Evolutionary conservation across 768 basidiomycete species (phyloP), one percentile per base, ranked within the genome.

Genomic region (Boletus sp.): DNA sequence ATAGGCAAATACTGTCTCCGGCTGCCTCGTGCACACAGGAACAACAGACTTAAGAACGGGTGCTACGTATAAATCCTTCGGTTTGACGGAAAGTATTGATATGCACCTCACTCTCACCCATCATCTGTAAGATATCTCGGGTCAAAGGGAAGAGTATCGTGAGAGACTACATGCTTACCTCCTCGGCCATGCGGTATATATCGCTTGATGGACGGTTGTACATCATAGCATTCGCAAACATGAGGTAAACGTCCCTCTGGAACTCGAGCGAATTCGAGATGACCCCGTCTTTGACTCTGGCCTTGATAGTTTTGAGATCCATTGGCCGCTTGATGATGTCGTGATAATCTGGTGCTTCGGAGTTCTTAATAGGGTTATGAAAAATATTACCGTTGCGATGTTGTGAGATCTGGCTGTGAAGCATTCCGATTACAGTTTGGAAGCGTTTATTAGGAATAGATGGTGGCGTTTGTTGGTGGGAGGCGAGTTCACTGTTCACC

Each of bases 141-240:
- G 40, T 48, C 34, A 54, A 53, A 10, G 19, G 8, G 21, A 49
- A 47, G 47, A 48, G 7, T 41, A 44, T 37, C 49, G n/a, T 47
- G n/a, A 15, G 29, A 23, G 33, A 41, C 19, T 19, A 55, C 33
- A 30, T 52, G 40, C 87, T 71, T 66, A 94, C 93, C 77, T 94
- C 91, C 67, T 92, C 85, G 7, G 95, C 91, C 90, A 95, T 96
- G 49, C 77, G 78, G 58, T 87, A 84, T n/a, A 96, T 87, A 65
- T 92, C 90, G 15, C 87, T 89, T 5, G 83, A 84, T 1, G 91
- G 88, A 44, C 87, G 77, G 60, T 98, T 98, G 70, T 93, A 98
- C 89, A 98, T 93, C 84, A 96, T 87, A 5, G 96, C 91, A 69
- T 98, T 98, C 8, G 93, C 90, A 70, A 97, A 96, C 88, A 98